Conservation (phyloP, 2,329 filamentous ascomycete species). For the Alternaria ventricosa region DNA sequence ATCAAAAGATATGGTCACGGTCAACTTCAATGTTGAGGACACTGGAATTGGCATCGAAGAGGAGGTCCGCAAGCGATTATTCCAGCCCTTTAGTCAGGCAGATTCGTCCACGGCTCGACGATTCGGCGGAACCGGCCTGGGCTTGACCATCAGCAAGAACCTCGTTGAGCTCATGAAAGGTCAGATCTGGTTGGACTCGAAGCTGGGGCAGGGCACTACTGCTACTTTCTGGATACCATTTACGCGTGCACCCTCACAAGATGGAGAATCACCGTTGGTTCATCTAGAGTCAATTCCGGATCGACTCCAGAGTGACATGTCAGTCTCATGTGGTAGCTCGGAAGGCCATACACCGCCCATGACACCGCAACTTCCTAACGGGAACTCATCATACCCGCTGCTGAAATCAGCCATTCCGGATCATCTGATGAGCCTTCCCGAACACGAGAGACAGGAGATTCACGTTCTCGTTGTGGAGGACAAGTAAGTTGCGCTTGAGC, state of each 20-base stretch:
- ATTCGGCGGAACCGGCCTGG: conserved; percentile 81
- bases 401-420: conserved; percentile 34
- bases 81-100: conserved; percentile 82
- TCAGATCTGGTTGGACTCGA: conserved; percentile 72
- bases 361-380: conserved; percentile 37
- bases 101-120: conserved; percentile 78
- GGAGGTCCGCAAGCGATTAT: conserved; percentile 73
- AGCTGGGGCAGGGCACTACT: conserved; percentile 71
- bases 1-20: conserved; percentile 67
- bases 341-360: conserved; percentile 61
- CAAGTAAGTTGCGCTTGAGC: conserved; percentile 62
- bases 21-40: conserved; percentile 77
- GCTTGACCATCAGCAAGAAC: conserved; percentile 82
- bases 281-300: conserved; percentile 71
- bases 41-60: conserved; percentile 84
- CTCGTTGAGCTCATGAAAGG: conserved; percentile 78
- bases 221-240: conserved; percentile 80
- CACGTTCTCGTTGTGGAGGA: conserved; percentile 83
- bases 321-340: conserved; percentile 70
- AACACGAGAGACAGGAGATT: conserved; percentile 66
- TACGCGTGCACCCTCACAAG: conserved; percentile 68
- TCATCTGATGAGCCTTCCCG: conserved; percentile 56
- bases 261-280: conserved; percentile 60
- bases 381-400: conserved; percentile 33
- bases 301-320: conserved; percentile 64